Evolutionary conservation across 202 grass and related monocot genomes (phyloP).

Genomic region (Sporobolus alterniflorus): DNA sequence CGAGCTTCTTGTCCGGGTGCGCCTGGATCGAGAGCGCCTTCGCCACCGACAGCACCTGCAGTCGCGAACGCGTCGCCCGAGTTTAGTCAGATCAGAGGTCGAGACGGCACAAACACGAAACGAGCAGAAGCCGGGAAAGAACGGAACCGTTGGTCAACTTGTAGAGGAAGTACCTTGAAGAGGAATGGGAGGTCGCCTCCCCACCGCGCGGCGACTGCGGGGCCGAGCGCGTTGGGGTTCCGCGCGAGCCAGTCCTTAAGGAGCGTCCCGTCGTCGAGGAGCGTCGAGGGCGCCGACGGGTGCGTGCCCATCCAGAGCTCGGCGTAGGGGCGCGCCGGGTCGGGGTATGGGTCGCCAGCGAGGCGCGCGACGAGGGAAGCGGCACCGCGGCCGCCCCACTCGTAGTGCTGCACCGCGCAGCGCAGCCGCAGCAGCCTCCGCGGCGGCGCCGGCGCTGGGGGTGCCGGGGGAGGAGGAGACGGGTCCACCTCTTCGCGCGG

Average conservation of each 20-base stretch:
- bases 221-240: constrained; percentile 59
- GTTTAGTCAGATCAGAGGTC: neutral
- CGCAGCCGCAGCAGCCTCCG: constrained; percentile 31
- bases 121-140: neutral
- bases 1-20: constrained; percentile 93
- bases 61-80: neutral
- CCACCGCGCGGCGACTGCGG: constrained; percentile 67
- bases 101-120: neutral
- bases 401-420: constrained; percentile 85
- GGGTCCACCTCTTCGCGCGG: neutral
- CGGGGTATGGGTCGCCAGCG: constrained; percentile 25
- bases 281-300: constrained; percentile 63
- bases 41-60: constrained; percentile 83
- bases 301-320: constrained; percentile 99
- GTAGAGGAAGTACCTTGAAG: constrained; percentile 65
- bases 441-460: neutral
- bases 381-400: constrained; percentile 58
- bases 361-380: constrained; percentile 66
- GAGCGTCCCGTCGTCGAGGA: constrained; percentile 8
- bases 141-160: neutral
- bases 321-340: constrained; percentile 58
- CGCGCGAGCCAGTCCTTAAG: constrained; percentile 69
- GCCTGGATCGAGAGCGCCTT: constrained; percentile 97
- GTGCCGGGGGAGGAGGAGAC: neutral
- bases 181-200: constrained; percentile 84